These are phyloP conservation scores for Suillus fuscotomentosus DNA, from an alignment of 768 basidiomycete species.

Conservation along the genomic window DNA sequence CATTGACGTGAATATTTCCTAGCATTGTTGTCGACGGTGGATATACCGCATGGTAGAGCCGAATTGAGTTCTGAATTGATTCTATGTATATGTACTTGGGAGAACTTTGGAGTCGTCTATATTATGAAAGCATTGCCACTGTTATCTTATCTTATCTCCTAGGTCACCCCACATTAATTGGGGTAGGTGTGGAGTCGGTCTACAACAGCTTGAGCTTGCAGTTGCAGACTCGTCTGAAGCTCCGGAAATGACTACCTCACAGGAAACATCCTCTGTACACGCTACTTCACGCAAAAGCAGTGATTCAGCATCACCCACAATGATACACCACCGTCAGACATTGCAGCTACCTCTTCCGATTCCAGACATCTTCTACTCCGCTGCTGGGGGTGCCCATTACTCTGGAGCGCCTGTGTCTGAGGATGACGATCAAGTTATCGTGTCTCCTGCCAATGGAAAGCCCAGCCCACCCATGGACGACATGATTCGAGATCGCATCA, in stretches of 20 bases:
- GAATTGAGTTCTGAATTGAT: background rate
- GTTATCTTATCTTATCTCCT: background rate
- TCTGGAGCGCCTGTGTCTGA: constrained; percentile 43
- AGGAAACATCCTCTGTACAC: background rate
- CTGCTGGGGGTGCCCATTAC: constrained; percentile 63
- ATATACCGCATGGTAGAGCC: constrained; percentile 7
- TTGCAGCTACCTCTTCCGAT: constrained; percentile 46
- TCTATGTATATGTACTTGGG: background rate
- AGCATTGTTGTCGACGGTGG: constrained; percentile 12
- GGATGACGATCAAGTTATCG: constrained; percentile 8
- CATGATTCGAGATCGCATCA: constrained; percentile 43
- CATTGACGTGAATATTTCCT: background rate
- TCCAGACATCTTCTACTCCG: constrained; percentile 52
- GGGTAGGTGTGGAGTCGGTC: background rate
- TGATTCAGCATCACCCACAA: constrained; percentile 31
- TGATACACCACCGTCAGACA: constrained; percentile 45
- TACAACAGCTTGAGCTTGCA: background rate
- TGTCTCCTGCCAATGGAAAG: background rate
- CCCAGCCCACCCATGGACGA: constrained; percentile 23
- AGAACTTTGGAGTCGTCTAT: background rate
- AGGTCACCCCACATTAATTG: background rate
- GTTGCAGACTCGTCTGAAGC: background rate
- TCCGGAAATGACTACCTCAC: constrained; percentile 2
- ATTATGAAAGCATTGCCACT: background rate
- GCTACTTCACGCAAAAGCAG: background rate